Conservation (phyloP, 192 early-diverging fungal species). For the Lobosporangium transversale region DNA sequence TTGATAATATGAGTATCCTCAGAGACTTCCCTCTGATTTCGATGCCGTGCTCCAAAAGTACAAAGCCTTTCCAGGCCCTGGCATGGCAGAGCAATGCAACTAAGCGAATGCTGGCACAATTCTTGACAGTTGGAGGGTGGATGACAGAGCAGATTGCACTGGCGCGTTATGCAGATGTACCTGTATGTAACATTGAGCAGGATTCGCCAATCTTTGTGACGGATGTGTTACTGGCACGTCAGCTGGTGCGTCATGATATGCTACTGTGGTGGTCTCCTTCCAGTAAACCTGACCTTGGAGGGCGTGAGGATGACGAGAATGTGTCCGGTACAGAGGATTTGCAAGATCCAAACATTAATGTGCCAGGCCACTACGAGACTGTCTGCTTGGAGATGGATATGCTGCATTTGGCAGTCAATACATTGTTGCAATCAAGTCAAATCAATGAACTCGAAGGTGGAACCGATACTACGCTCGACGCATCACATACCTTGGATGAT, state of each 20-base stretch:
- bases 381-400: conserved; percentile 89
- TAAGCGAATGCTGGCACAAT: conserved; percentile 79
- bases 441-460: conserved; percentile 83
- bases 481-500: conserved; percentile 69
- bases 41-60: conserved; percentile 76
- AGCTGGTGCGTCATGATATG: conserved; percentile 79
- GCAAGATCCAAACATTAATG: conserved; percentile 77
- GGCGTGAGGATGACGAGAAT: conserved; percentile 84
- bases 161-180: conserved; percentile 85
- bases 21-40: conserved; percentile 76
- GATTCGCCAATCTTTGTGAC: conserved; percentile 85
- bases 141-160: conserved; percentile 77
- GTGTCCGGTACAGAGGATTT: conserved; percentile 61
- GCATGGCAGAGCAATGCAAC: conserved; percentile 84
- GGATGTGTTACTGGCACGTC: conserved; percentile 87
- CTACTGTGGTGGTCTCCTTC: conserved; percentile 92
- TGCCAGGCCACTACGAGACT: conserved; percentile 78
- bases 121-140: conserved; percentile 79
- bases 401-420: conserved; percentile 83
- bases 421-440: conserved; percentile 77
- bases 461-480: conserved; percentile 52
- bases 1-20: conserved; percentile 60
- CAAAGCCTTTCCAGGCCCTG: conserved; percentile 78
- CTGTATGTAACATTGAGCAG: conserved; percentile 88
- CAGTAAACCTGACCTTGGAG: conserved; percentile 87